Conservation (phyloP, 805 yeast species). For the Teunomyces aglyptinius region DNA sequence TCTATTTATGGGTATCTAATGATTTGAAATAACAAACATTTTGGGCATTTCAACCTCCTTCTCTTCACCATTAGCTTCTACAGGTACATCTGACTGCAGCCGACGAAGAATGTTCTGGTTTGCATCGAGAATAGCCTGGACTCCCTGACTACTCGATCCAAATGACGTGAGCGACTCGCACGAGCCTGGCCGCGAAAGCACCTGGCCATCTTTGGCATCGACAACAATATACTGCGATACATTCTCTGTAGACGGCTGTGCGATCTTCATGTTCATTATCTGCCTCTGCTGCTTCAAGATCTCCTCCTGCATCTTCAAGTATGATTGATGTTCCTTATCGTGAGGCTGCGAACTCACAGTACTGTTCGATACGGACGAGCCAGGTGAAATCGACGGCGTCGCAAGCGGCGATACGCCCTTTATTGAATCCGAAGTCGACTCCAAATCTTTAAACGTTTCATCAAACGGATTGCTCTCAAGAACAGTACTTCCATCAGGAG, state of each 20-base stretch:
- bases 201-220: slow-evolving; percentile 1
- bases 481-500: slow-evolving; percentile 38
- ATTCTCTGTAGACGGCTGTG: slow-evolving; percentile 2
- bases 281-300: slow-evolving; percentile 37
- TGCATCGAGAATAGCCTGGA: slow-evolving; percentile 8
- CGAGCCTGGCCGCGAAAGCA: slow-evolving; percentile 1
- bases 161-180: slow-evolving; percentile 11
- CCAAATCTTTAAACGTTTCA: slow-evolving; percentile 16
- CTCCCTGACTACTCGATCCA: slow-evolving; percentile 1
- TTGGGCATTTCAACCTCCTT: slow-evolving; percentile 6
- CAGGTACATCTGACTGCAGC: slow-evolving; percentile 1
- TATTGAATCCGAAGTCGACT: neutral
- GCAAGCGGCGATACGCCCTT: neutral
- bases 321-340: slow-evolving; percentile 33
- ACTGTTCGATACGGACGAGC: neutral
- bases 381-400: neutral
- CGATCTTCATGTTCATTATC: slow-evolving; percentile 19
- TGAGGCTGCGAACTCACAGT: slow-evolving; percentile 8
- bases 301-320: slow-evolving; percentile 37
- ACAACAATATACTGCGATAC: neutral
- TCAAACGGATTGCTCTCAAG: slow-evolving; percentile 40
- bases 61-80: neutral
- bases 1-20: slow-evolving; percentile 1
- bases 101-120: slow-evolving; percentile 4
- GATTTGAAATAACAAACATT: slow-evolving; percentile 10